These are phyloP conservation scores for Aegle marmelos DNA, from an alignment of 345 rosid genomes.

Conservation along the genomic window DNA sequence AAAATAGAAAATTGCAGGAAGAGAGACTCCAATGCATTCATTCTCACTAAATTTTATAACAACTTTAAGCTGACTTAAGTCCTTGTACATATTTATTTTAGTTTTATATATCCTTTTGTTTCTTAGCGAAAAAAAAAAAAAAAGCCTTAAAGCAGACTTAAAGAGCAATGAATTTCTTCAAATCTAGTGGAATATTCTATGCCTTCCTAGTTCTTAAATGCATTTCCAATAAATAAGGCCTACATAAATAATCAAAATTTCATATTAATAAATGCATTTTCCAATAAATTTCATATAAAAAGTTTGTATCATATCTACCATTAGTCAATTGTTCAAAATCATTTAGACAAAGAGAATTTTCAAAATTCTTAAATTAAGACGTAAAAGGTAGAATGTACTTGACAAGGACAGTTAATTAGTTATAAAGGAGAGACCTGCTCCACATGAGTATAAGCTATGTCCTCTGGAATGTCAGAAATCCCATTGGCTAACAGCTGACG, in stretches of 20 bases:
- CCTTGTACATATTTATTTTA: too few species aligned
- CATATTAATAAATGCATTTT: neutral
- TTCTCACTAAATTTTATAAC: neutral
- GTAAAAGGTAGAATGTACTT: neutral
- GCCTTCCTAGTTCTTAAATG: neutral
- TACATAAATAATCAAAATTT: neutral
- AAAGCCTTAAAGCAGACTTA: neutral
- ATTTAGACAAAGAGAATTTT: neutral
- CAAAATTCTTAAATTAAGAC: neutral
- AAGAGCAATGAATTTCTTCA: neutral
- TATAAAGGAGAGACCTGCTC: constrained; percentile 56
- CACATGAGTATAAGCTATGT: constrained; percentile 58
- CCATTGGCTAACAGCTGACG: constrained; percentile 79
- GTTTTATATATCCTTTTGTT: too few species aligned
- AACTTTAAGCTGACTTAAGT: neutral
- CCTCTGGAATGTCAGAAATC: constrained; percentile 83
- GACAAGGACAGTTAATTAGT: neutral
- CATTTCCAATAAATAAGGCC: neutral
- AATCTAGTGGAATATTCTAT: neutral
- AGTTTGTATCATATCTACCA: neutral
- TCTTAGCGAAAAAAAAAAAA: too few species aligned
- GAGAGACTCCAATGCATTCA: neutral
- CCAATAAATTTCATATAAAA: neutral
- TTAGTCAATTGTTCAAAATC: neutral
- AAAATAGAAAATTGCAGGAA: neutral